phyloP scores from a whole-genome alignment of 257 asterid genomes.

The Apocynum venetum region DNA sequence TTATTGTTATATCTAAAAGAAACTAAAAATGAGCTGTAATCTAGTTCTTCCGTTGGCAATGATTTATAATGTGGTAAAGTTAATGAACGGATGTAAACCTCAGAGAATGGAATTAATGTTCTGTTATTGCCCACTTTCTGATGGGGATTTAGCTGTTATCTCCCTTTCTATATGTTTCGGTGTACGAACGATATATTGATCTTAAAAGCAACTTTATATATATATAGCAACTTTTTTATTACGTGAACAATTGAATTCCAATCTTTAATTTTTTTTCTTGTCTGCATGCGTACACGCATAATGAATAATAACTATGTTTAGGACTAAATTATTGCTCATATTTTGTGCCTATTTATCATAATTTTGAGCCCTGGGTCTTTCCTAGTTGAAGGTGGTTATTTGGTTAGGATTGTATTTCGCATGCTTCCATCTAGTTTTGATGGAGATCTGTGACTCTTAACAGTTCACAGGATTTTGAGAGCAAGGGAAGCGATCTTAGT shows the following conservation, averaged over 20 bases:
- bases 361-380: neutral
- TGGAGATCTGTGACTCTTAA: neutral
- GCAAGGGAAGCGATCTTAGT: neutral
- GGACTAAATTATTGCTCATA: neutral
- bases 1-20: neutral
- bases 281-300: neutral
- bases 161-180: neutral
- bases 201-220: neutral
- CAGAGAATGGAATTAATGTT: neutral
- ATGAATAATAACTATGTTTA: neutral
- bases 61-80: neutral
- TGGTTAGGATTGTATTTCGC: neutral
- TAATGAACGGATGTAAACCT: neutral
- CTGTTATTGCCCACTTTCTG: neutral
- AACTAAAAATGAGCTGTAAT: neutral
- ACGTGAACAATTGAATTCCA: neutral
- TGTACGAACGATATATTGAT: neutral
- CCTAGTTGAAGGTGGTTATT: neutral
- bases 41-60: neutral
- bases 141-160: neutral
- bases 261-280: neutral
- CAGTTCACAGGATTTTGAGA: neutral
- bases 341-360: neutral
- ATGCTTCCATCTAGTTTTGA: neutral
- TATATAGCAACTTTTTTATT: neutral